These are phyloP conservation scores for Parascedosporium putredinis DNA, from an alignment of 2,329 filamentous ascomycete species.

Conservation along the genomic window DNA sequence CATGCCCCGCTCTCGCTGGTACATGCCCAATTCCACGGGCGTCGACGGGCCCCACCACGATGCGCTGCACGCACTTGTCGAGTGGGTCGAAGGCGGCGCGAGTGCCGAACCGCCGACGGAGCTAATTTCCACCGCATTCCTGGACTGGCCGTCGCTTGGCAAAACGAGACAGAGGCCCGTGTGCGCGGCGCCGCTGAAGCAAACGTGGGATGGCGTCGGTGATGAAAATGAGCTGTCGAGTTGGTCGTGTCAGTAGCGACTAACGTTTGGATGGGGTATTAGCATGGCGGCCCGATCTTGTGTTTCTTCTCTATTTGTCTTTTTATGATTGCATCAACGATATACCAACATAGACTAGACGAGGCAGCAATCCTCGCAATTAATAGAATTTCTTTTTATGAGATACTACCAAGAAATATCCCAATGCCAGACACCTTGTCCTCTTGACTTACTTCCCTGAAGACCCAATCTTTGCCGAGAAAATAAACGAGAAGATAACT, in stretches of 20 bases:
- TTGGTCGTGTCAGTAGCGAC: not conserved
- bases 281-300: too few species aligned
- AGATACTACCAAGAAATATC: too few species aligned
- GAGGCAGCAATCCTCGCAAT: too few species aligned
- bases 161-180: not conserved
- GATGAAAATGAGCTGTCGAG: not conserved
- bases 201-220: not conserved
- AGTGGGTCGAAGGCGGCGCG: slow-evolving; percentile 25
- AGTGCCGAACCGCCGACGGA: slow-evolving; percentile 10
- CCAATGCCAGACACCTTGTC: too few species aligned
- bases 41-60: slow-evolving; percentile 26
- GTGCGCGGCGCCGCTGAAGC: not conserved
- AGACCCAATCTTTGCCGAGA: too few species aligned
- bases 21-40: not conserved
- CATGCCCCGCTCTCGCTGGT: not conserved
- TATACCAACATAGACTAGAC: too few species aligned
- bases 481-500: too few species aligned
- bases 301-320: too few species aligned
- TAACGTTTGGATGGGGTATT: too few species aligned
- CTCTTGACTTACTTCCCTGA: too few species aligned
- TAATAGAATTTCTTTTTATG: too few species aligned
- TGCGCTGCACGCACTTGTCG: slow-evolving; percentile 25
- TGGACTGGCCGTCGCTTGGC: not conserved
- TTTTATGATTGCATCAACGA: too few species aligned
- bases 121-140: not conserved